Percentiles rank a stretch among this genome's conserved stretches.
Evolutionary conservation across 768 basidiomycete species (phyloP).

Genomic region (Pleurotus ostreatus): DNA sequence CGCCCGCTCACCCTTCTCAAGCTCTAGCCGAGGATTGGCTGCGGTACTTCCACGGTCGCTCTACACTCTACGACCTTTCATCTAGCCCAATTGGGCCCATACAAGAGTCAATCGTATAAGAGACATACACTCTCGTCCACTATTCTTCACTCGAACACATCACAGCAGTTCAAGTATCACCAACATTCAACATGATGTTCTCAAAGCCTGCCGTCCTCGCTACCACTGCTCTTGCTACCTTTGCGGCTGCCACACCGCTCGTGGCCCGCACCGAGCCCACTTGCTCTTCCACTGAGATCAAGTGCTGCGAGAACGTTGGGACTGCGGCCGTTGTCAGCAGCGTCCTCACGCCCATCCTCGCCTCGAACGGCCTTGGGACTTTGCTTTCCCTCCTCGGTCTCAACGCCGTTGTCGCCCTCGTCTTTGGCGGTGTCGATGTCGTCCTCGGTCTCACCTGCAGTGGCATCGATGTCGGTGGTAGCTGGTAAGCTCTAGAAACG

Average conservation of each 20-base stretch:
- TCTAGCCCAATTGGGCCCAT: no score
- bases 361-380: not conserved
- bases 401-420: not conserved
- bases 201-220: not conserved
- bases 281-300: not conserved
- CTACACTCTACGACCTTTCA: no score
- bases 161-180: not conserved
- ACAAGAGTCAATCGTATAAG: no score
- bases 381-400: not conserved
- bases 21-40: no score
- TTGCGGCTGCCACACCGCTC: slow-evolving; percentile 3
- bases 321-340: not conserved
- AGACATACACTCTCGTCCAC: no score
- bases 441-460: not conserved
- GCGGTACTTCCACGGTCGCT: no score
- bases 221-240: not conserved
- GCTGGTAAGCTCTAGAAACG: not conserved
- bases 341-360: not conserved
- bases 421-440: not conserved
- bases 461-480: not conserved
- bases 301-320: not conserved
- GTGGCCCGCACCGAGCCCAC: not conserved
- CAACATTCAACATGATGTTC: not conserved
- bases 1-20: no score
- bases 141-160: not conserved